Evolutionary conservation across 345 rosid genomes (phyloP), one percentile per base, ranked within the genome.

Genomic region (Populus euphratica): DNA sequence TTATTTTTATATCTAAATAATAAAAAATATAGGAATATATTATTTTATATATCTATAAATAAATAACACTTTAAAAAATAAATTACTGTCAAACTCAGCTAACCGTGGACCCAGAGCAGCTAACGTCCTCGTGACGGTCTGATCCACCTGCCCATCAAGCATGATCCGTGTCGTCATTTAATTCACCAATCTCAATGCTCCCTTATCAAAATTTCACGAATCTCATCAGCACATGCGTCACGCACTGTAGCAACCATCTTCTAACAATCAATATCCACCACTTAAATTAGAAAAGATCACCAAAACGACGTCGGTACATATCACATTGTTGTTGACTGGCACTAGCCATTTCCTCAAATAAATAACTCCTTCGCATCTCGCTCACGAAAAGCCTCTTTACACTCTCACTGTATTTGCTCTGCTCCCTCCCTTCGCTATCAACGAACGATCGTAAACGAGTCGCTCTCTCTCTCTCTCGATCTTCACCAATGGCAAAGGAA

Each of bases 401-500:
- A 18, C 68, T 21, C 50, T 44, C n/a, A 52, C 31, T 12, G 63
- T 0, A 10, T 43, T 43, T 43, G 47, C 4, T 43, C 2, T 43
- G 2, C 27, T 11, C 14, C 18, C 63, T 59, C 16, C 0, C 64
- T 23, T n/a, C 5, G 29, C 25, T 52, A 52, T 52, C 64, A 23
- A 59, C 64, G 29, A 59, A 3, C 64, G 29, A 23, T 59, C 64
- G 1, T 59, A 59, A 59, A 59, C 5, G 29, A 10, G 23, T 36
- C 44, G 35, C 18, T n/a, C 44, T 14, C 50, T 27, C 3, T 43
- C 52, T 70, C 79, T 16, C 27, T 62, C 54, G 72, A 73, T 74
- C 76, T 56, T 82, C 83, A 77, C 73, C 86, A 82, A 93, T 96
- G 99, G 99, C 92, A 36, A 92, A 90, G 79, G 95, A 92, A 70